phyloP scores from a whole-genome alignment of 345 rosid genomes.

The Citrus inodora region DNA sequence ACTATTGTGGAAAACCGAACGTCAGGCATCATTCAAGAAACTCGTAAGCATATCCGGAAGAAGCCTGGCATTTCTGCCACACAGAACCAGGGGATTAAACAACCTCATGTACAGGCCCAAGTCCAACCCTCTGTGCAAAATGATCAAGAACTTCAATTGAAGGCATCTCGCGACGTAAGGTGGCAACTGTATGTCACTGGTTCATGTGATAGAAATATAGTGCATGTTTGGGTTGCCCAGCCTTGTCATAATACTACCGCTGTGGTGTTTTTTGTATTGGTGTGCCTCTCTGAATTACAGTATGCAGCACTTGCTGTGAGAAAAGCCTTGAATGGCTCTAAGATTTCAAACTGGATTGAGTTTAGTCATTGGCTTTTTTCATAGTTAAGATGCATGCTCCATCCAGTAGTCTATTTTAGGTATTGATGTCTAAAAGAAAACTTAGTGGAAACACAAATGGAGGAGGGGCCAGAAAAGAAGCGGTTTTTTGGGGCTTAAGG shows the following conservation, averaged over 20 bases:
- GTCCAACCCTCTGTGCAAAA: slow-evolving; percentile 39
- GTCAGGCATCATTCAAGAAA: slow-evolving; percentile 81
- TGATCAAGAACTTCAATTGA: slow-evolving; percentile 85
- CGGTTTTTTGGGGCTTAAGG: neutral
- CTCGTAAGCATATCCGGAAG: slow-evolving; percentile 70
- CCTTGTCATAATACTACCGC: neutral
- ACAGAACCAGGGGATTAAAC: slow-evolving; percentile 36
- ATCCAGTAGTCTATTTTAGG: neutral
- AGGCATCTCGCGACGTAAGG: slow-evolving; percentile 99
- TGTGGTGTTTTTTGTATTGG: neutral
- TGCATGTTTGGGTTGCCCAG: slow-evolving; percentile 20
- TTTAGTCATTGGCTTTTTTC: neutral
- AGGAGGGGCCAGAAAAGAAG: neutral
- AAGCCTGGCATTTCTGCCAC: slow-evolving; percentile 40
- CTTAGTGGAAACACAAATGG: neutral
- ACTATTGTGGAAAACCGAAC: slow-evolving; percentile 77
- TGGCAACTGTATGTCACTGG: slow-evolving; percentile 63
- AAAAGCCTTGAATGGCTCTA: neutral
- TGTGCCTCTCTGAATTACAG: neutral
- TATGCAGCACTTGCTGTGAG: neutral
- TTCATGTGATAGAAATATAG: slow-evolving; percentile 29
- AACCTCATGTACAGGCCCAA: slow-evolving; percentile 31
- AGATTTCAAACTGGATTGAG: neutral
- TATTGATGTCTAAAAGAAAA: neutral
- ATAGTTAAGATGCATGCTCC: neutral